Conservation (phyloP, 208 protist genomes). For the Borovskyia barvae region DNA sequence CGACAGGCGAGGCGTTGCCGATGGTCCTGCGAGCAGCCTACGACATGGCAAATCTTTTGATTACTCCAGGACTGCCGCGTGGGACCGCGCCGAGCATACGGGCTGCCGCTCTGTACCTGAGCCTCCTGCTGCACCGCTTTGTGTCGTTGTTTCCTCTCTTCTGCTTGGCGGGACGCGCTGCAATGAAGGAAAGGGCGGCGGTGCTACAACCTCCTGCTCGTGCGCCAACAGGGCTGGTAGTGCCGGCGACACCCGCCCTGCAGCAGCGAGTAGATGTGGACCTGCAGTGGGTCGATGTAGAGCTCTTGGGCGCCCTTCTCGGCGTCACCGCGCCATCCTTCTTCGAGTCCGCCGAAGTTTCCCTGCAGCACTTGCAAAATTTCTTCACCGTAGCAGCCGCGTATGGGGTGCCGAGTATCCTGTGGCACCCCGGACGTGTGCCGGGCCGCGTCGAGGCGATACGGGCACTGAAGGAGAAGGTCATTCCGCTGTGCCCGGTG, state of each 20-base stretch:
- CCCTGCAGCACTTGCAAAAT: constrained; percentile 71
- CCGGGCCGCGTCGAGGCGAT: constrained; percentile 39
- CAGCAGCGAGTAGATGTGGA: constrained; percentile 23
- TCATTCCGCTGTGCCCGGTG: constrained; percentile 12
- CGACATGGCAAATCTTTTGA: constrained; percentile 47
- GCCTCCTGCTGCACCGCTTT: constrained; percentile 65
- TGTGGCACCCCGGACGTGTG: constrained; percentile 66
- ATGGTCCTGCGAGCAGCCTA: constrained; percentile 69
- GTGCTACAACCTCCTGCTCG: too few species aligned
- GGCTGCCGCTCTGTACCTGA: constrained; percentile 61
- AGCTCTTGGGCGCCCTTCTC: constrained; percentile 53
- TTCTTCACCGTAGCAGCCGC: constrained; percentile 52
- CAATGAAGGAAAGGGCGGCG: background rate
- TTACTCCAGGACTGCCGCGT: constrained; percentile 34
- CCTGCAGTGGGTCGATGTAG: constrained; percentile 82
- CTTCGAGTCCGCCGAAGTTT: constrained; percentile 56
- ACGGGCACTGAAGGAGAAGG: constrained; percentile 26
- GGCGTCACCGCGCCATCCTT: constrained; percentile 68
- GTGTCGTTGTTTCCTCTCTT: constrained; percentile 74
- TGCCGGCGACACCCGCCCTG: too few species aligned
- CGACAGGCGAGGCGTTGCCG: constrained; percentile 44
- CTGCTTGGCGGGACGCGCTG: constrained; percentile 19
- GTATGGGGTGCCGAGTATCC: constrained; percentile 57
- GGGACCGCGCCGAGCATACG: constrained; percentile 28
- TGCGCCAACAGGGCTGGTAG: too few species aligned